phyloP scores from a whole-genome alignment of 2,329 filamentous ascomycete genomes.

The Fusarium compactum region DNA sequence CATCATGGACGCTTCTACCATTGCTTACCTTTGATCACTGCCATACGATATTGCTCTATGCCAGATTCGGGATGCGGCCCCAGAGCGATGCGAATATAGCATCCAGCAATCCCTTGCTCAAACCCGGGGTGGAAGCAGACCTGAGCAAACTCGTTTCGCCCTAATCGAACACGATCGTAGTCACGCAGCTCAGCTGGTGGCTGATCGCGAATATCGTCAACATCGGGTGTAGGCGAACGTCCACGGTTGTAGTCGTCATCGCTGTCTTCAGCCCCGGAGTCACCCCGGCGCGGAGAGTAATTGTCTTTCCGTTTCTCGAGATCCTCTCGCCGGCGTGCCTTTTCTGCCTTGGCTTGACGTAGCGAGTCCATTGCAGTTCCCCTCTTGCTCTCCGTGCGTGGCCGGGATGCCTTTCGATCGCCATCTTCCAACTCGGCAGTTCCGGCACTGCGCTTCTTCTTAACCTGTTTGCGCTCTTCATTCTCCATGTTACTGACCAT shows the following conservation, averaged over 20 bases:
- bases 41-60: slow-evolving; percentile 86
- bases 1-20: background rate
- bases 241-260: slow-evolving; percentile 81
- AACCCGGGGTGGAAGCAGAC: slow-evolving; percentile 96
- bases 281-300: slow-evolving; percentile 51
- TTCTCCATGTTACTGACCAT: slow-evolving; percentile 77
- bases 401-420: slow-evolving; percentile 76
- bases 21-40: slow-evolving; percentile 80
- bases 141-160: slow-evolving; percentile 86
- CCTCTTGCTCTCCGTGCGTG: slow-evolving; percentile 65
- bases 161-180: slow-evolving; percentile 85
- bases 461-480: slow-evolving; percentile 65
- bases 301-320: slow-evolving; percentile 71
- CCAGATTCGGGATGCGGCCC: slow-evolving; percentile 80
- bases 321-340: slow-evolving; percentile 63
- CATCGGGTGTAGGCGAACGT: slow-evolving; percentile 67
- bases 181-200: slow-evolving; percentile 81
- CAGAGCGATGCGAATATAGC: slow-evolving; percentile 86
- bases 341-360: slow-evolving; percentile 71
- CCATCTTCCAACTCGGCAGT: slow-evolving; percentile 84
- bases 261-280: slow-evolving; percentile 71
- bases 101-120: slow-evolving; percentile 82
- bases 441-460: slow-evolving; percentile 82
- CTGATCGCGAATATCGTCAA: slow-evolving; percentile 76
- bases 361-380: slow-evolving; percentile 78